Evolutionary conservation across 306 rosid genomes (phyloP), one percentile per base, ranked within the genome.

Genomic region (Quercus berberidifolia): DNA sequence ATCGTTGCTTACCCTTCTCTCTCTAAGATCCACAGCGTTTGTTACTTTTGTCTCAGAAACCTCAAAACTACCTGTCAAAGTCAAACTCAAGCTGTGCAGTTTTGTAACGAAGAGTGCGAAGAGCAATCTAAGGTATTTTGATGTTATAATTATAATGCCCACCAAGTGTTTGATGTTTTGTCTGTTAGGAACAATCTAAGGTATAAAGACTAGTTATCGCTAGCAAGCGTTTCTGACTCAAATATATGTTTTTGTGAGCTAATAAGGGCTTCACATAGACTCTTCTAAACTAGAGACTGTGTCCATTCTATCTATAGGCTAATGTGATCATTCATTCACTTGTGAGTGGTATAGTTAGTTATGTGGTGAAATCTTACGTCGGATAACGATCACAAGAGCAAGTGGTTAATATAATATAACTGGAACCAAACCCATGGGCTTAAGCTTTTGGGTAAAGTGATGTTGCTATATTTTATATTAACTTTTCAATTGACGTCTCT

Each of bases 11-110:
- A 92, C 78, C 97, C 97, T 79, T 87, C 91, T 38, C 86, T 78
- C 54, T 81, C 91, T 69, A 26, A 80, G 23, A 20, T 74, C 71
- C 80, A 82, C 74, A 13, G 73, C 3, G 90, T 86, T 43, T 94
- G 99, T 80, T 87, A 90, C 77, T 87, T 81, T 56, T 94, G 99
- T 77, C 93, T 94, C 84, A 60, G 90, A 46, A 81, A 77, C 72
- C 83, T 86, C 57, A 43, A 75, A 54, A 70, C 30, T 35, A 6
- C 10, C 43, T 60, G 46, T 41, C 46, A 8, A 41, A 2, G 82
- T 69, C 75, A 77, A 49, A 28, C 78, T 72, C 73, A 55, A 23
- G 65, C 69, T 2, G 81, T 77, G 25, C 77, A 86, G 49, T 91
- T 90, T 76, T 92, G 99, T 78, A 76, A 86, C 31, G 76, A 85